These are phyloP conservation scores for Marasmius sp. DNA, from an alignment of 1,284 basidiomycete species.

Conservation along the genomic window DNA sequence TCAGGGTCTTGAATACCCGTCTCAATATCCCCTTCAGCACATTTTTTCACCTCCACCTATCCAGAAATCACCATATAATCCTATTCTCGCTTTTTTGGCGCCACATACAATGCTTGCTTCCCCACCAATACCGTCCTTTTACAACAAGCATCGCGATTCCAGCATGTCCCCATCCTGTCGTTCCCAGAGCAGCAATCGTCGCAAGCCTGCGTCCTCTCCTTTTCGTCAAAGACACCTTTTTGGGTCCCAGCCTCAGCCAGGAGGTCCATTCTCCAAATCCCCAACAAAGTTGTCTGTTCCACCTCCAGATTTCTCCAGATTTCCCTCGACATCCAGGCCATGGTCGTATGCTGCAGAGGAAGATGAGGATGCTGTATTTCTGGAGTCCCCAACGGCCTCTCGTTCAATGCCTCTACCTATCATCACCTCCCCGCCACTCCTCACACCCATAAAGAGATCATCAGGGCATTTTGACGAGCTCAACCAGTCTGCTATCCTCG, in stretches of 20 bases:
- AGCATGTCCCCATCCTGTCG: slow-evolving; percentile 47
- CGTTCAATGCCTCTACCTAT: slow-evolving; percentile 38
- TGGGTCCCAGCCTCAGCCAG: slow-evolving; percentile 34
- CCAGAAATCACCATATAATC: slow-evolving; percentile 1
- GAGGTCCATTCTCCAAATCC: slow-evolving; percentile 56
- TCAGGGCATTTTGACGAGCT: slow-evolving; percentile 24
- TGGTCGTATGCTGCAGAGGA: slow-evolving; percentile 43
- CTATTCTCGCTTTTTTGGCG: slow-evolving; percentile 7
- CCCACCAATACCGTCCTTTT: slow-evolving; percentile 34
- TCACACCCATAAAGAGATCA: slow-evolving; percentile 55
- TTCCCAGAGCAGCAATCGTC: slow-evolving; percentile 33
- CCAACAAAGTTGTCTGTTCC: slow-evolving; percentile 48
- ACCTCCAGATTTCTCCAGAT: slow-evolving; percentile 34
- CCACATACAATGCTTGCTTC: slow-evolving; percentile 38
- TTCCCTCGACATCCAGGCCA: slow-evolving; percentile 39
- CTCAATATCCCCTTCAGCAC: background rate
- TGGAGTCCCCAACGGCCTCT: slow-evolving; percentile 40
- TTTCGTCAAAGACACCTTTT: slow-evolving; percentile 44
- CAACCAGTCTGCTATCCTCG: slow-evolving; percentile 1
- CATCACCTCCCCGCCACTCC: slow-evolving; percentile 44
- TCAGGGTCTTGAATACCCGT: background rate
- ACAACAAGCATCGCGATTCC: slow-evolving; percentile 34
- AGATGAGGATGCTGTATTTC: slow-evolving; percentile 55
- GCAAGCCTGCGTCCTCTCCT: slow-evolving; percentile 63
- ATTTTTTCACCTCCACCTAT: background rate